Conservation (phyloP, 139 green algal species). For the Yamagishiella unicocca region DNA sequence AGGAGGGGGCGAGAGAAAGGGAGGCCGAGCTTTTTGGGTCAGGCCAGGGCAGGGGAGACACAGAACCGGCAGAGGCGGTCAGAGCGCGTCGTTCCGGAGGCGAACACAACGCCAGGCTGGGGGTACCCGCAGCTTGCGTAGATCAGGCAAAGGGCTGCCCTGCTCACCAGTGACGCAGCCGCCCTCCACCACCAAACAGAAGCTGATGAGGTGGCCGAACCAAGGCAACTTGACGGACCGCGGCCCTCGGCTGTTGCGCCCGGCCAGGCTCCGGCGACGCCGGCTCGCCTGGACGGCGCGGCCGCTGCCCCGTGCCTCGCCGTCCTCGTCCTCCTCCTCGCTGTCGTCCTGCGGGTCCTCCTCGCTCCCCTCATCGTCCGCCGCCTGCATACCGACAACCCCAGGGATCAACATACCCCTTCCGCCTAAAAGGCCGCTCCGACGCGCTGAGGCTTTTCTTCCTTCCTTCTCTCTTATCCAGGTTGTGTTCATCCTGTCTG, state of each 20-base stretch:
- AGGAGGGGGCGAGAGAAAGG: neutral
- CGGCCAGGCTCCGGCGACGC: neutral
- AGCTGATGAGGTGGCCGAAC: constrained; percentile 74
- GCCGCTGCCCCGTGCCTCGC: neutral
- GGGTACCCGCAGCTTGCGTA: neutral
- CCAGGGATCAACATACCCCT: too few species aligned
- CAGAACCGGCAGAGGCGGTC: neutral
- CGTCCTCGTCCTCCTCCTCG: neutral
- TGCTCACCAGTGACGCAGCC: constrained; percentile 10
- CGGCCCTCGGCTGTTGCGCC: neutral
- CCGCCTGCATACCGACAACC: neutral
- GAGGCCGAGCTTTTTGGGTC: too few species aligned
- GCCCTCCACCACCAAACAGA: constrained; percentile 15
- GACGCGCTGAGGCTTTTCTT: too few species aligned
- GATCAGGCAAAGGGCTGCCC: neutral
- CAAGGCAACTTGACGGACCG: constrained; percentile 67
- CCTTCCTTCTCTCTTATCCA: too few species aligned
- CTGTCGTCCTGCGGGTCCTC: neutral
- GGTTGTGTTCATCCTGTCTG: too few species aligned
- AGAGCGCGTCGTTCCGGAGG: neutral
- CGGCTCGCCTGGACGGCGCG: neutral
- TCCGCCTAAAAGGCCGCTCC: too few species aligned
- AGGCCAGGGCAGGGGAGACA: neutral
- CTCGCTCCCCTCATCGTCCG: neutral
- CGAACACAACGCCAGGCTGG: neutral